phyloP scores from a whole-genome alignment of 1,284 basidiomycete species.

The Macrocystidia cucumis region DNA sequence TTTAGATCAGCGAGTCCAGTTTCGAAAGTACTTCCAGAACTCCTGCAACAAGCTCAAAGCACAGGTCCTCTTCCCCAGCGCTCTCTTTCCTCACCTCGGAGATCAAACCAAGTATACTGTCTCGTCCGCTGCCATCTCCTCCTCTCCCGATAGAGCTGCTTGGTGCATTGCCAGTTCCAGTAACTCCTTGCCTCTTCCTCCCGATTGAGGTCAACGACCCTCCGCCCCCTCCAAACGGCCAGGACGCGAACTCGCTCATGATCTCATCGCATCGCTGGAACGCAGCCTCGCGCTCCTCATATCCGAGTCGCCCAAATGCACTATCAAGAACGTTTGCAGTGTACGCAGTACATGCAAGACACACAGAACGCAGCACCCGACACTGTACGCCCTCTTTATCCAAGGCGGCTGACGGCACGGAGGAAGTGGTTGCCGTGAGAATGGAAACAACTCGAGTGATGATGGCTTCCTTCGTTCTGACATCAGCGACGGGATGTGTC shows the following conservation, averaged over 20 bases:
- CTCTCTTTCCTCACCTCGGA: conserved; percentile 75
- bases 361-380: conserved; percentile 74
- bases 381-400: conserved; percentile 76
- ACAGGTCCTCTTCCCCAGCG: conserved; percentile 57
- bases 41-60: conserved; percentile 85
- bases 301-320: conserved; percentile 78
- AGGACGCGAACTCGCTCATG: conserved; percentile 80
- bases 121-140: conserved; percentile 45
- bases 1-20: conserved; percentile 68
- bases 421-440: conserved; percentile 79
- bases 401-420: conserved; percentile 66
- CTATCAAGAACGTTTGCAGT: conserved; percentile 95
- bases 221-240: conserved; percentile 67
- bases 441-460: conserved; percentile 70
- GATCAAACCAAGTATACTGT: conserved; percentile 76
- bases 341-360: conserved; percentile 82
- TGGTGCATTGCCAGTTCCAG: conserved; percentile 18
- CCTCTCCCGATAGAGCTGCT: conserved; percentile 42
- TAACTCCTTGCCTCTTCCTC: conserved; percentile 19
- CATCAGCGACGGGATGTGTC: conserved; percentile 90
- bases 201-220: conserved; percentile 17
- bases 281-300: conserved; percentile 87
- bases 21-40: conserved; percentile 88
- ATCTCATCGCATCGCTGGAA: conserved; percentile 91
- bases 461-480: conserved; percentile 82